Base-by-base conservation (phyloP, 129 eudicot species). In the Lonicera japonica region DNA sequence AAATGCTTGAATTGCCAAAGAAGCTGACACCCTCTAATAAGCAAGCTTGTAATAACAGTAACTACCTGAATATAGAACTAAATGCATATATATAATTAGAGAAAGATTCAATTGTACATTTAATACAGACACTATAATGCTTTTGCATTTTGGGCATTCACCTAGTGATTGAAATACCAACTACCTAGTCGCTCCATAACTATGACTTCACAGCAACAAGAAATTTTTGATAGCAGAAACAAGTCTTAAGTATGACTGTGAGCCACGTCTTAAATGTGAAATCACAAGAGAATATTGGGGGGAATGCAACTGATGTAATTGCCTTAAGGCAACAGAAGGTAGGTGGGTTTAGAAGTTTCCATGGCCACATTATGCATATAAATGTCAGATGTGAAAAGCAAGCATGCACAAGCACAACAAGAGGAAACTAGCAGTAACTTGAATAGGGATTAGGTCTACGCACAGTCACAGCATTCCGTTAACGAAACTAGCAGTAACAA, bases 1-100 rank as follows among this genome's bases (percentile, higher is more conserved):
- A 70, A 65, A 20, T 23, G 23, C 51, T 38, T 16, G 60, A 71
- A 68, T 23, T 41, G 47, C 8, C 5, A 60, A 17, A 53, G 34
- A 63, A 25, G 22, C 1, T 47, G 25, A 13, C 55, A 19, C 23
- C 21, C 18, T 5, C 39, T 7, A 48, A 25, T 46, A 39, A 43
- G 25, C 10, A 10, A 43, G 17, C 47, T 21, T 45, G n/a, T 45
- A 58, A 39, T 58, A 47, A 45, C 25, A 12, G 16, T 62, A 48
- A 48, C 3, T 45, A 17, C 41, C 23, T 9, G 19, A 6, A 50
- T 17, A 50, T 25, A 57, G 21, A 6, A 34, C 29, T 19, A 15
- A 14, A n/a, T n/a, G 40, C 3, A 47, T 19, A 58, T 52, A 63
- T 39, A 45, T 54, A 66, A 21, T 20, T 11, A 0, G 45, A 45